phyloP scores from a whole-genome alignment of 192 early-diverging fungal species.

The Podila clonocystis region DNA sequence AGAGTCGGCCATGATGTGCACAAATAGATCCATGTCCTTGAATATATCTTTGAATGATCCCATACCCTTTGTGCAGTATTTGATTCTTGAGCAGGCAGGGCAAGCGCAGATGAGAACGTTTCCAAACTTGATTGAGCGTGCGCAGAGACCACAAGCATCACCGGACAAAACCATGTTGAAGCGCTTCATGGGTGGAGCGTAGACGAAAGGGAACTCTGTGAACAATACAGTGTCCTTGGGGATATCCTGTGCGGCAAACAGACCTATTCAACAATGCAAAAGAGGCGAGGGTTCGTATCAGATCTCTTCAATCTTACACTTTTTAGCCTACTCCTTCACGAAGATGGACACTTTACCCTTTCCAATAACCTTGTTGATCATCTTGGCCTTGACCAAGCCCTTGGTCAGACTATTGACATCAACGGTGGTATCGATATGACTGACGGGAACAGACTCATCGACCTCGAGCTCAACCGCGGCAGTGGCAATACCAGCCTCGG shows the following conservation, averaged over 20 bases:
- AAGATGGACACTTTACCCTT: slow-evolving; percentile 28
- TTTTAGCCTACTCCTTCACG: background rate
- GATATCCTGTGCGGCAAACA: slow-evolving; percentile 65
- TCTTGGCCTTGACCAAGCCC: slow-evolving; percentile 35
- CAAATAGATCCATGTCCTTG: background rate
- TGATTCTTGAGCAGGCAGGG: slow-evolving; percentile 52
- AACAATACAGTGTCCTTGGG: slow-evolving; percentile 59
- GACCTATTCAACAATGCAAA: slow-evolving; percentile 44
- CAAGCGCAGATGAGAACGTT: slow-evolving; percentile 35
- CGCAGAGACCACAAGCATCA: slow-evolving; percentile 64
- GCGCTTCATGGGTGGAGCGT: slow-evolving; percentile 67
- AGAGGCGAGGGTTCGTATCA: slow-evolving; percentile 44
- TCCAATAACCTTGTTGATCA: slow-evolving; percentile 49
- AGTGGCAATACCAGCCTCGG: slow-evolving; percentile 46
- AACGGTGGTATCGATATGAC: slow-evolving; percentile 55
- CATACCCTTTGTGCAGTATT: slow-evolving; percentile 58
- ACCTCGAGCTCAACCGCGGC: slow-evolving; percentile 53
- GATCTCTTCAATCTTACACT: slow-evolving; percentile 22
- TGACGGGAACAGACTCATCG: slow-evolving; percentile 62
- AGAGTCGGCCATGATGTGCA: background rate
- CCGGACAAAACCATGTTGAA: slow-evolving; percentile 54
- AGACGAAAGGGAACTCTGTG: slow-evolving; percentile 66
- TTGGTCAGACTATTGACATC: slow-evolving; percentile 53
- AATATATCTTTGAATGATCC: background rate
- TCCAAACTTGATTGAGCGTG: slow-evolving; percentile 55